phyloP scores from a whole-genome alignment of 495 filamentous ascomycete genomes.

The Staphylotrichum tortipilum region DNA sequence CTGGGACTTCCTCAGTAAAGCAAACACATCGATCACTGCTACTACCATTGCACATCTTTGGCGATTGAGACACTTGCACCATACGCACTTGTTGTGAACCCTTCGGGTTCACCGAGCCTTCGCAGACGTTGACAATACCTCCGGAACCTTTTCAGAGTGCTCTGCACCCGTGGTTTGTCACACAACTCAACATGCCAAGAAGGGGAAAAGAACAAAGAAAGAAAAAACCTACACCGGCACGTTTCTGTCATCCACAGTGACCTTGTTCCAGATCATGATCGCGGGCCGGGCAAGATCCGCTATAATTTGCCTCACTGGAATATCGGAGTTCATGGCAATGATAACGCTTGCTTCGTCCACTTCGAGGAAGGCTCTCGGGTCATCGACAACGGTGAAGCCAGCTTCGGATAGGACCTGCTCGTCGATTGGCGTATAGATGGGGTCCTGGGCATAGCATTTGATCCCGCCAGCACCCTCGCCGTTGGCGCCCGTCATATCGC shows the following conservation, averaged over 20 bases:
- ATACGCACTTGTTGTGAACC: no score
- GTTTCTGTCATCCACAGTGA: not conserved
- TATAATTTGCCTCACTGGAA: slow-evolving; percentile 26
- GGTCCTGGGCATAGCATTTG: slow-evolving; percentile 6
- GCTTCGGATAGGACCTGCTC: not conserved
- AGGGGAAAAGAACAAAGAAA: no score
- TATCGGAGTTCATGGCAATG: slow-evolving; percentile 19
- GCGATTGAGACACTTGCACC: no score
- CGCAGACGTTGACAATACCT: no score
- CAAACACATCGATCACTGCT: no score
- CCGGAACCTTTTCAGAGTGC: no score
- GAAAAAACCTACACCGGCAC: no score
- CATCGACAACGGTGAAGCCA: slow-evolving; percentile 16
- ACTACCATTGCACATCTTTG: no score
- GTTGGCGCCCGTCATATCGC: not conserved
- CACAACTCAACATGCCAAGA: no score
- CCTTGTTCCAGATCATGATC: slow-evolving; percentile 24
- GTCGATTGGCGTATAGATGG: not conserved
- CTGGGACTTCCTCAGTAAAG: no score
- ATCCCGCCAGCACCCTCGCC: not conserved
- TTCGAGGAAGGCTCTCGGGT: slow-evolving; percentile 24
- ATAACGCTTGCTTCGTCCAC: slow-evolving; percentile 22
- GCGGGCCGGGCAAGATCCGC: slow-evolving; percentile 25
- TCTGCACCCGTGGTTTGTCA: no score
- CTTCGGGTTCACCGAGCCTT: no score